Evolutionary conservation across 169 alveolate genomes (phyloP), one percentile per base, ranked within the genome.

Genomic region (Perkinsus chesapeaki): DNA sequence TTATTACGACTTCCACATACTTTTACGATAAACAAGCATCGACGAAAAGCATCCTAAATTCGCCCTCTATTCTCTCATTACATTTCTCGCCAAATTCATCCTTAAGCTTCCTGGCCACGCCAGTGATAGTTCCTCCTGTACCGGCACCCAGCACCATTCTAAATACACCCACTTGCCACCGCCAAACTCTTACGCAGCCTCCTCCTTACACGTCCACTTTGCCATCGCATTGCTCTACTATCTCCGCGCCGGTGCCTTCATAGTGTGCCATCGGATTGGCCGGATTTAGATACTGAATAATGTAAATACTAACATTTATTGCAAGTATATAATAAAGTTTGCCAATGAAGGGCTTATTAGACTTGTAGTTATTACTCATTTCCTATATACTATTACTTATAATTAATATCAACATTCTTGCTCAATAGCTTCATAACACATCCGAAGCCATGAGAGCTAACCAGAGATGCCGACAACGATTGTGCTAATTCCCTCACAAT

Each of bases 111-210:
- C 97, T 97, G 39, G 96, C 97, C 23, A 96, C 95, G 31, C 98
- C 98, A 16, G 98, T 94, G 23, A 96, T 93, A 31, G 98, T 96
- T 5, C 98, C 98, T 39, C 98, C 98, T 38, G 98, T 97, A 39
- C 98, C 98, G 60, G 97, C 93, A 0, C 97, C 96, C 3, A 96
- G 93, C 34, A 97, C 94, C 34, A 96, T 95, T 90, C 95, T 60
- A 16, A 60, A 1, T 27, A 27, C 31, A 3, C 23, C 12, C 3
- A 60, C 12, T 60, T n/a, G n/a, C 82, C 82, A 9, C 82, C 82
- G 31, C 12, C 82, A 7, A 27, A 60, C 31, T 27, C 82, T 43
- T 5, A 43, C 60, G 82, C 82, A 60, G 23, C 82, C 36, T 60
- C 27, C 19, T 10, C 9, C 72, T 19, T 19, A 60, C 82, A 60